Percentiles rank a stretch among this genome's conserved stretches.
Conservation (phyloP, 2,329 filamentous ascomycete species). For the Cladosporium sp. region DNA sequence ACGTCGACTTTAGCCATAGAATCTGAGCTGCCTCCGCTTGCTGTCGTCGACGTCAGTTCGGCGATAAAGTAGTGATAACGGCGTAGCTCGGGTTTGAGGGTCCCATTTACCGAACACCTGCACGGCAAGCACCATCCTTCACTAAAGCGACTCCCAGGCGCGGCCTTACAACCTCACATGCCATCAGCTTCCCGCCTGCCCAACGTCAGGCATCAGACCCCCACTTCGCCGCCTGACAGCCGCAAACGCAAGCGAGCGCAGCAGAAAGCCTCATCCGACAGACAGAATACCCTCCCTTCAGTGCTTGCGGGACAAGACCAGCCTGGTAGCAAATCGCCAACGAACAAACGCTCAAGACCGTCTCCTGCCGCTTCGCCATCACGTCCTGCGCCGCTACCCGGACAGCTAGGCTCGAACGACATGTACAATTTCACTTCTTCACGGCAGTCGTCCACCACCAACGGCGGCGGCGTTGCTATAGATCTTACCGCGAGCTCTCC, state of each 20-base stretch:
- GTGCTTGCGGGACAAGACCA: conserved; percentile 37
- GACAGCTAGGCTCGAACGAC: conserved; percentile 36
- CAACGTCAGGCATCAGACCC: conserved; percentile 5
- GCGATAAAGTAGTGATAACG: background rate
- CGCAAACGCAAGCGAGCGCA: conserved; percentile 24
- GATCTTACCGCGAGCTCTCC: conserved; percentile 44
- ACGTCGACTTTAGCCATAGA: background rate
- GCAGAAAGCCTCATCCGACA: conserved; percentile 8
- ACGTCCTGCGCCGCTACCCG: conserved; percentile 17
- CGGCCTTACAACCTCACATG: background rate
- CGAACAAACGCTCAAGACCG: conserved; percentile 39
- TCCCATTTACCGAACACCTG: background rate
- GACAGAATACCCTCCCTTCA: conserved; percentile 17
- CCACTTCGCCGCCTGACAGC: conserved; percentile 16
- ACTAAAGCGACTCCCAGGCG: background rate
- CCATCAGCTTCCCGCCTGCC: conserved; percentile 6
- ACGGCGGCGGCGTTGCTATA: conserved; percentile 29
- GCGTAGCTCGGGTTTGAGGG: background rate
- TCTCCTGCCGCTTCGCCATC: conserved; percentile 25
- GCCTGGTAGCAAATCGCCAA: conserved; percentile 27
- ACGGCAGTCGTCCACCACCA: conserved; percentile 30
- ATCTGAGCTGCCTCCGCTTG: background rate
- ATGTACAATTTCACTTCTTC: conserved; percentile 51
- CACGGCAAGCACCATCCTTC: background rate
- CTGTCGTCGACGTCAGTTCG: background rate